Base-by-base conservation (phyloP, 108 stramenopile genomes). In the Cyclostephanos invisitatus region DNA sequence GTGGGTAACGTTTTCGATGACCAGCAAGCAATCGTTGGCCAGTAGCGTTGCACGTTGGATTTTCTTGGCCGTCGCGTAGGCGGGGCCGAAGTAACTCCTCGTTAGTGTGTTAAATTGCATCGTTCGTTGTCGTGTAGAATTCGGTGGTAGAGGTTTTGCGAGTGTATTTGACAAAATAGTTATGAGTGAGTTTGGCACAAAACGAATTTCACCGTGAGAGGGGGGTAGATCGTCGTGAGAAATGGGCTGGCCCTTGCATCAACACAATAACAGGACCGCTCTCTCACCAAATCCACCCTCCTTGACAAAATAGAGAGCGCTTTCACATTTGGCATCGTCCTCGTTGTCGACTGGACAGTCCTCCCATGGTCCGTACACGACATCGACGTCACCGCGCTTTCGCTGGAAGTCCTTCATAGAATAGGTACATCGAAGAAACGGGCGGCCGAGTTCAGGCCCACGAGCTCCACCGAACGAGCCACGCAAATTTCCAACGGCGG, bases 371-470 rank as follows among this genome's bases (percentile, higher is more conserved):
- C 87, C 88, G 53, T 89, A 91, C 0, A 58, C 55, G 68, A 94
- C 83, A 62, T 94, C 83, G 21, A 88, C 78, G 66, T 94, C 93
- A 11, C 87, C 84, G 28, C 87, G 67, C 40, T 84, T 78, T 25
- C 67, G 72, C 61, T 94, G 93, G 73, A 91, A 91, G 29, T 91
- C 90, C 49, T 17, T 74, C 77, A 88, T 90, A 21, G 74, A 83
- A 63, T 87, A 91, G 1, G 93, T 0, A 94, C 89, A 61, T 83
- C 68, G 64, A 94, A 94, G 62, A 94, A 89, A 28, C 90, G 84
- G 2, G 59, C 61, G 0, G 85, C 85, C 9, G 78, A 62, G 62
- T 89, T 75, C 10, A 94, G 76, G 17, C 86, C 88, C 0, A 64
- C 68, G 36, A 94, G 85, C 49, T 78, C 64, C 7, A 85, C 77